Evolutionary conservation across 805 yeast species (phyloP).

Genomic region (Candida insectorum): DNA sequence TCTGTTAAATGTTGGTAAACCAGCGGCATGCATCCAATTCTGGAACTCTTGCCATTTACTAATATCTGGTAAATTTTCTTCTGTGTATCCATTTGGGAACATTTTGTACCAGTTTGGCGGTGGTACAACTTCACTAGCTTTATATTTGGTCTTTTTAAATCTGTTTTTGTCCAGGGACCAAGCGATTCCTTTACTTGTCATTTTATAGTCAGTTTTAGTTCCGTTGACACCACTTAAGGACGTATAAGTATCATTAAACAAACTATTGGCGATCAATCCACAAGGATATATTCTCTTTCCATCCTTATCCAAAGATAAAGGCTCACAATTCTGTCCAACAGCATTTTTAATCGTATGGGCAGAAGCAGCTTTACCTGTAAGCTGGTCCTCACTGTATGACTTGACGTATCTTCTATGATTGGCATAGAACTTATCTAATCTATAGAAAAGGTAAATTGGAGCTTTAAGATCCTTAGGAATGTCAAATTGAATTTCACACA

Average conservation of each 20-base stretch:
- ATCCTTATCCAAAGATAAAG: constrained; percentile 30
- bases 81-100: constrained; percentile 43
- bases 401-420: constrained; percentile 44
- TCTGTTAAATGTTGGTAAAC: constrained; percentile 39
- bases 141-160: constrained; percentile 40
- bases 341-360: constrained; percentile 32
- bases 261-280: constrained; percentile 77
- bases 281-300: constrained; percentile 71
- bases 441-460: constrained; percentile 41
- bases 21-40: constrained; percentile 46
- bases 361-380: constrained; percentile 38
- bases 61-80: constrained; percentile 41
- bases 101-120: constrained; percentile 45
- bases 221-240: constrained; percentile 36
- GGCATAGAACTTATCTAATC: constrained; percentile 39
- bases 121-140: constrained; percentile 35
- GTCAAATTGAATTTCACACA: constrained; percentile 40
- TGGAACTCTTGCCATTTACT: constrained; percentile 43
- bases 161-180: constrained; percentile 38
- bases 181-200: constrained; percentile 40
- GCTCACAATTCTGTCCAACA: constrained; percentile 45
- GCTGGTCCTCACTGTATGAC: constrained; percentile 42
- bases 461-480: constrained; percentile 30
- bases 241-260: constrained; percentile 69
- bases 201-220: constrained; percentile 23